These are phyloP conservation scores for Backusella circina DNA, from an alignment of 192 early-diverging fungal species.

Conservation along the genomic window DNA sequence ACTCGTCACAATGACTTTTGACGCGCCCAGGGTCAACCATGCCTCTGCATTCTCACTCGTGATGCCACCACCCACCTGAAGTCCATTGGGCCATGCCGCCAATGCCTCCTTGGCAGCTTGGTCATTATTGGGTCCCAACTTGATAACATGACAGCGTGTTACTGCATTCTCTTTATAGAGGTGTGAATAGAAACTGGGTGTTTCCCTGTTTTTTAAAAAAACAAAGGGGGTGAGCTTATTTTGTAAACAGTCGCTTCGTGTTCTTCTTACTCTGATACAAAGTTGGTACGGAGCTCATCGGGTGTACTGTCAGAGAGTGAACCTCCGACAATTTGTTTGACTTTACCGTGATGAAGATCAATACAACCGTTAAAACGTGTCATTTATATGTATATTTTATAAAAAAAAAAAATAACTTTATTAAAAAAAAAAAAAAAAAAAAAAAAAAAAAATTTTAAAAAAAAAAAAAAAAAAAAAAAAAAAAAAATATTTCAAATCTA, in stretches of 20 bases:
- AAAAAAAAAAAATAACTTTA: background rate
- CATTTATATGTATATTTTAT: constrained; percentile 11
- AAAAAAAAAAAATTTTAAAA: background rate
- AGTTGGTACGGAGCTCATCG: constrained; percentile 78
- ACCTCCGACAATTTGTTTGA: constrained; percentile 99
- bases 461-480: too few species aligned
- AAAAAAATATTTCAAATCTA: background rate
- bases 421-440: background rate
- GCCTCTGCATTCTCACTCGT: constrained; percentile 76
- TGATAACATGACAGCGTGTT: constrained; percentile 91
- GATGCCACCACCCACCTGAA: constrained; percentile 97
- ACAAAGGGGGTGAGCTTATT: too few species aligned
- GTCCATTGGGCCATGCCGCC: constrained; percentile 74
- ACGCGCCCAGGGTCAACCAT: constrained; percentile 86
- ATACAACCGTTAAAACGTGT: constrained; percentile 96
- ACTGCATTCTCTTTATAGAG: constrained; percentile 75
- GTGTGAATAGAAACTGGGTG: constrained; percentile 76
- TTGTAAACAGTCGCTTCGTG: too few species aligned
- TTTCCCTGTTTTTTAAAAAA: too few species aligned
- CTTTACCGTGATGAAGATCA: constrained; percentile 94
- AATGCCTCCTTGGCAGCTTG: constrained; percentile 82
- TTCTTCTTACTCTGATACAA: constrained; percentile 70
- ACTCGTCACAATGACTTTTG: constrained; percentile 96
- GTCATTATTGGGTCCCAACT: constrained; percentile 86
- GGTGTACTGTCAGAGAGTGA: constrained; percentile 69